These are phyloP conservation scores for Silene uniflora DNA, from an alignment of 148 eudicot genomes.

Conservation along the genomic window DNA sequence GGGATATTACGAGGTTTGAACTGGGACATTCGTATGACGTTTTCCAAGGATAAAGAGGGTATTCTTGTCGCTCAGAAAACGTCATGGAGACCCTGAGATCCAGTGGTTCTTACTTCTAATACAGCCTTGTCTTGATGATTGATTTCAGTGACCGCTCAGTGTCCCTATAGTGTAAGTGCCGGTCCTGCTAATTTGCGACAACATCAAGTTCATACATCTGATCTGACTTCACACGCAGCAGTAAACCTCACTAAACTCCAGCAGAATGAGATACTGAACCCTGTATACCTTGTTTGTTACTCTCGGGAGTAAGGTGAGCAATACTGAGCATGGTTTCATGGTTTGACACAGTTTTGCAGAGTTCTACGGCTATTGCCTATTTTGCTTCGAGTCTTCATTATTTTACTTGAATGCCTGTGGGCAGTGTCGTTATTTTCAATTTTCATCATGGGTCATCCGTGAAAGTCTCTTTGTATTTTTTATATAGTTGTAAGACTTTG, in stretches of 20 bases:
- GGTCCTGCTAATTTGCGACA: not conserved
- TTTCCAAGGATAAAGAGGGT: slow-evolving; percentile 74
- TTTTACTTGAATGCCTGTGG: not conserved
- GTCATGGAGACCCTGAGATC: slow-evolving; percentile 69
- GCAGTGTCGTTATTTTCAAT: too few relatives aligned
- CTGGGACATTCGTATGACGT: slow-evolving; percentile 91
- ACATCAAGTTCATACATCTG: not conserved
- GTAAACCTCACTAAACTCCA: not conserved
- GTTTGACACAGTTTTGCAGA: not conserved
- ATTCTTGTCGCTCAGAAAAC: slow-evolving; percentile 79
- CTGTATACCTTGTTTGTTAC: too few relatives aligned
- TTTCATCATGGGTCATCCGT: too few relatives aligned
- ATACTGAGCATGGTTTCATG: not conserved
- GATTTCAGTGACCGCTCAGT: not conserved
- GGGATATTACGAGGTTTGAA: slow-evolving; percentile 74
- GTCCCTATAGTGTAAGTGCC: not conserved
- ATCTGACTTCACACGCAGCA: not conserved
- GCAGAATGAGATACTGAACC: not conserved
- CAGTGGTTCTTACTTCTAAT: not conserved
- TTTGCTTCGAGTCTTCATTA: not conserved
- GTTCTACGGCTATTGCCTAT: not conserved
- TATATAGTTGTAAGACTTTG: too few relatives aligned
- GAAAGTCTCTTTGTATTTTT: too few relatives aligned
- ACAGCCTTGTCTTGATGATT: not conserved
- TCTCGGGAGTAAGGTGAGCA: not conserved